Conservation (phyloP, 1,284 basidiomycete species). For the Trichosporon sp. region DNA sequence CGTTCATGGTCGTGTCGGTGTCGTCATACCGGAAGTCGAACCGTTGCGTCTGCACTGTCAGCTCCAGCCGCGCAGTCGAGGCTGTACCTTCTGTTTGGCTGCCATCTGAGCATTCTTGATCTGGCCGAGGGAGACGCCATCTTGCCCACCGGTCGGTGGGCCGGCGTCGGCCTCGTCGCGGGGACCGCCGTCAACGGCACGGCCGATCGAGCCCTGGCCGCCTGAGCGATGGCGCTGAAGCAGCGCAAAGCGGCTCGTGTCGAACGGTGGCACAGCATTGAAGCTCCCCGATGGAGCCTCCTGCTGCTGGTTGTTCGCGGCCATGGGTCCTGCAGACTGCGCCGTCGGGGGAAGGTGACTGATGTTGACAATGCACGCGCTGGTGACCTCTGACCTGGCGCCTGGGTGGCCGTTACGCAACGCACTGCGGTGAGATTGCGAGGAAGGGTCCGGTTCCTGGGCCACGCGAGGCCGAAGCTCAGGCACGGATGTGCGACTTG, state of each 20-base stretch:
- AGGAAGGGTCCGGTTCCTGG: neutral
- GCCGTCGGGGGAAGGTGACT: neutral
- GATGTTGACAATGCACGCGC: neutral
- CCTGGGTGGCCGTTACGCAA: neutral
- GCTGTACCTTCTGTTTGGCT: slow-evolving; percentile 2
- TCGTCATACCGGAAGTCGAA: slow-evolving; percentile 92
- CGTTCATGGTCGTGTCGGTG: slow-evolving; percentile 89
- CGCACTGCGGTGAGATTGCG: neutral
- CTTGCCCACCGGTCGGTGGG: slow-evolving; percentile 9
- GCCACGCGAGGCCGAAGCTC: neutral
- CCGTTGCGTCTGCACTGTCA: slow-evolving; percentile 58
- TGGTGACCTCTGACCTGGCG: neutral
- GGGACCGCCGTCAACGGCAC: slow-evolving; percentile 16
- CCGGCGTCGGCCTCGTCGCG: slow-evolving; percentile 14
- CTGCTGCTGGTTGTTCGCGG: slow-evolving; percentile 1
- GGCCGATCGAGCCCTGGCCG: slow-evolving; percentile 2
- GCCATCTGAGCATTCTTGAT: slow-evolving; percentile 15
- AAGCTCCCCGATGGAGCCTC: neutral
- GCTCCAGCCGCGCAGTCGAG: neutral
- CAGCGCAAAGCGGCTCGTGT: neutral
- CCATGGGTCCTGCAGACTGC: neutral
- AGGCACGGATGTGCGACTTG: slow-evolving; percentile 3
- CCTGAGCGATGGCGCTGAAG: neutral
- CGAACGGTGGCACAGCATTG: slow-evolving; percentile 1
- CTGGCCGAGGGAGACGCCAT: slow-evolving; percentile 38